phyloP scores from a whole-genome alignment of 2,329 filamentous ascomycete species.

The Nothopassalora personata region DNA sequence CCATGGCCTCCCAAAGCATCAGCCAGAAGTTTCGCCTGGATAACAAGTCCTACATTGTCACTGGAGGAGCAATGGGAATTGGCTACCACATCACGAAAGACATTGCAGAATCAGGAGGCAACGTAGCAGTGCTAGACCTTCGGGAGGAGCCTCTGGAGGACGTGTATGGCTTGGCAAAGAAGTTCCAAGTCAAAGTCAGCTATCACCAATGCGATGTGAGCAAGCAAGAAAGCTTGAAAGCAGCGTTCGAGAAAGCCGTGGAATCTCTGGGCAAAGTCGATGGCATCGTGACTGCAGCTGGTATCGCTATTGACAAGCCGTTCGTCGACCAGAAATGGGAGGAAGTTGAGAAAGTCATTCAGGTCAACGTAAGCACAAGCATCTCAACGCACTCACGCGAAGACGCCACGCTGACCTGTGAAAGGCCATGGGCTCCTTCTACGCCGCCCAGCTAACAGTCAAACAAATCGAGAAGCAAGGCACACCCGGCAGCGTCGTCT shows the following conservation, averaged over 20 bases:
- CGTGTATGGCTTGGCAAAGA: slow-evolving; percentile 36
- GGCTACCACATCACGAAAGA: slow-evolving; percentile 26
- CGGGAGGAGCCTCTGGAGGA: slow-evolving; percentile 35
- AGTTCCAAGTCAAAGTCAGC: slow-evolving; percentile 56
- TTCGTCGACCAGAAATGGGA: slow-evolving; percentile 28
- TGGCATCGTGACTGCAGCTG: slow-evolving; percentile 28
- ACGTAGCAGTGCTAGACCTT: slow-evolving; percentile 58
- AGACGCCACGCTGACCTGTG: slow-evolving; percentile 1
- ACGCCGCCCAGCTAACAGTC: slow-evolving; percentile 33
- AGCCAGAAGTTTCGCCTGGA: slow-evolving; percentile 21
- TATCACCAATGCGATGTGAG: slow-evolving; percentile 38
- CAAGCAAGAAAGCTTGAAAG: slow-evolving; percentile 21
- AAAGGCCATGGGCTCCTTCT: slow-evolving; percentile 33
- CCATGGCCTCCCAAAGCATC: slow-evolving; percentile 10
- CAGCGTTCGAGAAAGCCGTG: slow-evolving; percentile 23
- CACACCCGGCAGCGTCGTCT: slow-evolving; percentile 33
- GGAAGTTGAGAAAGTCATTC: slow-evolving; percentile 30
- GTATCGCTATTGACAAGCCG: slow-evolving; percentile 29
- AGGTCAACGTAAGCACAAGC: slow-evolving; percentile 37
- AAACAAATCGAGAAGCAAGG: slow-evolving; percentile 32
- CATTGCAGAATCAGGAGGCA: slow-evolving; percentile 31
- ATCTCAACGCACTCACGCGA: no score
- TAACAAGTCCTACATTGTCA: slow-evolving; percentile 25
- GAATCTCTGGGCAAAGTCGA: slow-evolving; percentile 23
- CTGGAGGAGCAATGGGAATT: slow-evolving; percentile 27